phyloP scores from a whole-genome alignment of 2,329 filamentous ascomycete species.

The Metarhizium album region DNA sequence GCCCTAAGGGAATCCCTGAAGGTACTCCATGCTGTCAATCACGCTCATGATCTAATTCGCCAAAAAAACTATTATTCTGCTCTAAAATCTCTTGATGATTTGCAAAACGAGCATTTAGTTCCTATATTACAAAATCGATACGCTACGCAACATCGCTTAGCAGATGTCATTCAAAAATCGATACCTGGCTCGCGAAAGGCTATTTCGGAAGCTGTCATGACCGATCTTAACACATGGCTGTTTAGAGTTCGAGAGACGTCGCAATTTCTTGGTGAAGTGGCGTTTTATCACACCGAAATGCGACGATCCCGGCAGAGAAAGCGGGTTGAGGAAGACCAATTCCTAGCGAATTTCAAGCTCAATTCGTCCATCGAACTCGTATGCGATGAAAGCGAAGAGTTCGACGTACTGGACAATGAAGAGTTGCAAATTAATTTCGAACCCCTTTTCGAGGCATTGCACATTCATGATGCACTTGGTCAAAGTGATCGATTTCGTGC shows the following conservation, averaged over 20 bases:
- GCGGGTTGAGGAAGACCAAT: slow-evolving; percentile 63
- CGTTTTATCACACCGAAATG: slow-evolving; percentile 91
- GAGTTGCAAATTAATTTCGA: slow-evolving; percentile 91
- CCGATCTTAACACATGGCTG: slow-evolving; percentile 91
- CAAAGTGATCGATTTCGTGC: slow-evolving; percentile 83
- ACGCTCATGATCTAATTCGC: slow-evolving; percentile 81
- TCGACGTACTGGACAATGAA: slow-evolving; percentile 90
- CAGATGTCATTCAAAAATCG: slow-evolving; percentile 90
- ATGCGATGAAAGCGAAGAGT: slow-evolving; percentile 90
- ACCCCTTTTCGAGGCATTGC: slow-evolving; percentile 85
- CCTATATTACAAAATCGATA: slow-evolving; percentile 67
- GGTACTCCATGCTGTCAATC: slow-evolving; percentile 84
- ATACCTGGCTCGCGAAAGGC: slow-evolving; percentile 86
- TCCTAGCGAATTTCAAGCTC: slow-evolving; percentile 73
- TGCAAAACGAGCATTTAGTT: slow-evolving; percentile 86
- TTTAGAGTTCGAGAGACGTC: slow-evolving; percentile 92
- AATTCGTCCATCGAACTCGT: slow-evolving; percentile 95
- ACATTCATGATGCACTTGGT: slow-evolving; percentile 91
- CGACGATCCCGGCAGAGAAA: slow-evolving; percentile 75
- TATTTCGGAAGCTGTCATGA: slow-evolving; percentile 95
- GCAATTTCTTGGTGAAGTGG: slow-evolving; percentile 89
- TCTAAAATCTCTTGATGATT: slow-evolving; percentile 83
- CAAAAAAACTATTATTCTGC: slow-evolving; percentile 96
- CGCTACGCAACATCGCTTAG: slow-evolving; percentile 88
- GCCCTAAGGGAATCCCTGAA: slow-evolving; percentile 85